Percentiles rank a stretch among this genome's conserved stretches.
Conservation (phyloP, 176 grass and related monocot genomes). For the Oryza rufipogon region DNA sequence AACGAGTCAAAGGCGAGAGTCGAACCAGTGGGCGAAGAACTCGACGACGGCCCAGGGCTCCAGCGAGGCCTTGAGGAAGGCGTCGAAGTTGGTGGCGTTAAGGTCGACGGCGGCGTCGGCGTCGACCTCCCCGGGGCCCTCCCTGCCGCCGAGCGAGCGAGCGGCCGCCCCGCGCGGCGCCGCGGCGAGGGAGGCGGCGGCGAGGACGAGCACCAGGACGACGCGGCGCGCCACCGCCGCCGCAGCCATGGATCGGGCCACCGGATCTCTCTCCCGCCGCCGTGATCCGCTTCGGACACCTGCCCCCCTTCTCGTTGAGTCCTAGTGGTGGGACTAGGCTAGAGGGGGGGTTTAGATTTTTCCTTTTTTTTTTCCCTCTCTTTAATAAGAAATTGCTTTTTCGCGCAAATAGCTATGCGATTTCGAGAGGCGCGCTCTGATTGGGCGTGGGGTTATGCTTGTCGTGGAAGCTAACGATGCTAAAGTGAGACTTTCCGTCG, state of each 20-base stretch:
- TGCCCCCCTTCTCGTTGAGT: not conserved
- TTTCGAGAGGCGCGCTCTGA: not conserved
- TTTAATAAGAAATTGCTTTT: not conserved
- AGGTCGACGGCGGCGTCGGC: conserved; percentile 79
- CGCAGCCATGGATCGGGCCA: conserved; percentile 43
- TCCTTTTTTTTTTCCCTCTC: not conserved
- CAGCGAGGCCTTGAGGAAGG: conserved; percentile 60
- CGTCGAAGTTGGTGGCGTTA: conserved; percentile 74
- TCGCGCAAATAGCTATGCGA: conserved; percentile 14
- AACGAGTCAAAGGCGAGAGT: not conserved
- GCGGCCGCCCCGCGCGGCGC: conserved; percentile 38
- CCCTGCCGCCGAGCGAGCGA: conserved; percentile 61
- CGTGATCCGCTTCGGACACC: conserved; percentile 48
- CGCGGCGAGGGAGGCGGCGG: conserved; percentile 11
- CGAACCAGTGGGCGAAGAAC: conserved; percentile 97
- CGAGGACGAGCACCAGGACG: conserved; percentile 24
- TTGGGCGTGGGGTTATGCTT: conserved; percentile 1
- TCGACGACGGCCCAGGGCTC: conserved; percentile 88
- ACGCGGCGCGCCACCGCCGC: conserved; percentile 6
- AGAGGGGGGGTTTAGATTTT: conserved; percentile 33
- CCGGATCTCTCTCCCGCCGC: conserved; percentile 37
- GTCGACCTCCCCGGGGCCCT: not conserved
- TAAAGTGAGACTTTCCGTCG: not conserved
- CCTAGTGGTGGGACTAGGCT: not conserved
- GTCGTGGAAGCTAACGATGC: not conserved